Evolutionary conservation across 225 moss, liverwort and hornwort genomes (phyloP).

Genomic region (Ulota crispa): DNA sequence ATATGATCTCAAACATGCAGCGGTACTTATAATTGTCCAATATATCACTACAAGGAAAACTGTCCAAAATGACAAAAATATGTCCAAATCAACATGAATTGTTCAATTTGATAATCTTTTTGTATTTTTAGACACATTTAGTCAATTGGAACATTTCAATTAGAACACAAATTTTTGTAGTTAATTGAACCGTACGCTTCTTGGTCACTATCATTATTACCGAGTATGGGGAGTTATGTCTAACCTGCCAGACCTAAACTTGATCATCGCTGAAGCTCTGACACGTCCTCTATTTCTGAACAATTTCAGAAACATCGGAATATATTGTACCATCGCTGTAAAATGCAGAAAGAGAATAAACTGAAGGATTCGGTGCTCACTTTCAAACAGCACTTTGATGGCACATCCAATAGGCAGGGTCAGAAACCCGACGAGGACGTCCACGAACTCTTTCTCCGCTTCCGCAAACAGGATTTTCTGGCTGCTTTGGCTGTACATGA

Average conservation of each 20-base stretch:
- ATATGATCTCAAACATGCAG: neutral
- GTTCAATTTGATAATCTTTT: too few species aligned
- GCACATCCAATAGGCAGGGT: slow-evolving; percentile 45
- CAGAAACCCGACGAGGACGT: slow-evolving; percentile 46
- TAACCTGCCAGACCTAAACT: slow-evolving; percentile 16
- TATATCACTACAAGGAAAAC: too few species aligned
- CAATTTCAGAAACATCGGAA: neutral
- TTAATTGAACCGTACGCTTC: neutral
- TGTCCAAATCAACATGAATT: too few species aligned
- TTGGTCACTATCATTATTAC: neutral
- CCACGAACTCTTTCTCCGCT: slow-evolving; percentile 58
- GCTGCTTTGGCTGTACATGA: slow-evolving; percentile 51
- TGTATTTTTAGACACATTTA: too few species aligned
- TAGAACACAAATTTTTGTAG: too few species aligned
- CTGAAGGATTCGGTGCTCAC: slow-evolving; percentile 11
- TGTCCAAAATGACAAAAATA: too few species aligned
- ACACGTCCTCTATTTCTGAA: neutral
- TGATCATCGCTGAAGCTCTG: neutral
- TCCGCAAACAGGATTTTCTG: slow-evolving; percentile 51
- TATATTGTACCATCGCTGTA: neutral
- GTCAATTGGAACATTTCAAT: too few species aligned
- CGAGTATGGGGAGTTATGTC: neutral
- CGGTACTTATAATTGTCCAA: neutral
- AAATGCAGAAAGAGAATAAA: neutral
- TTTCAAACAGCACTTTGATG: slow-evolving; percentile 49